Percentiles rank a stretch among this genome's conserved stretches.
Conservation (phyloP, 345 rosid species). For the Syzygium grande region DNA sequence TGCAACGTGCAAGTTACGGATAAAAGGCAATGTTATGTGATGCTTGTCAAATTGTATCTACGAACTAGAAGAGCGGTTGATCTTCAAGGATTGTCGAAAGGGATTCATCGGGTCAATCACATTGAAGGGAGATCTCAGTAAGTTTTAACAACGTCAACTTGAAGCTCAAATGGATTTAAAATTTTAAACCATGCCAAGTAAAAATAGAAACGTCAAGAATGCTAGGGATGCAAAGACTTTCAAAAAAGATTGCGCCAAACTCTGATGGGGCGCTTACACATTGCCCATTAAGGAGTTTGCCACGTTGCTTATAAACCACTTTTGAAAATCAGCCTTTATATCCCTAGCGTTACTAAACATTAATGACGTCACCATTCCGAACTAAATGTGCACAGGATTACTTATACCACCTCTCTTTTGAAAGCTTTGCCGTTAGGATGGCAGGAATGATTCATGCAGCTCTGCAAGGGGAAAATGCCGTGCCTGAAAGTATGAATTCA, state of each 20-base stretch:
- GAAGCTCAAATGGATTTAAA: neutral
- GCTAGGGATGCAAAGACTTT: neutral
- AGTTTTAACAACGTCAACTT: neutral
- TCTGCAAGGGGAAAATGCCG: slow-evolving; percentile 79
- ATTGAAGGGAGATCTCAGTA: too few relatives aligned
- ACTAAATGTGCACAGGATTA: neutral
- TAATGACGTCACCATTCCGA: neutral
- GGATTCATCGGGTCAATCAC: too few relatives aligned
- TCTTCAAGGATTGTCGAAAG: too few relatives aligned
- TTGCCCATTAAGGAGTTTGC: neutral
- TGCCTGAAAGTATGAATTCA: slow-evolving; percentile 29
- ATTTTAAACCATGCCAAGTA: neutral
- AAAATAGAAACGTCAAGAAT: neutral
- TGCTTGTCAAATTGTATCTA: too few relatives aligned
- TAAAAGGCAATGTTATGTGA: too few relatives aligned
- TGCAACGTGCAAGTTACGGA: too few relatives aligned
- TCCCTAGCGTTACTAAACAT: neutral
- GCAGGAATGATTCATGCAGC: slow-evolving; percentile 92
- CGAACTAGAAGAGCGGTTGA: too few relatives aligned
- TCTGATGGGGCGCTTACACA: neutral
- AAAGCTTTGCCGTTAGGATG: slow-evolving; percentile 81
- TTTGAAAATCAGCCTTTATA: neutral
- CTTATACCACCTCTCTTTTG: slow-evolving; percentile 77
- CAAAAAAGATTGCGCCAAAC: neutral
- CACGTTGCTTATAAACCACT: neutral